These are phyloP conservation scores for Suillus clintonianus DNA, from an alignment of 768 basidiomycete species.

Conservation along the genomic window DNA sequence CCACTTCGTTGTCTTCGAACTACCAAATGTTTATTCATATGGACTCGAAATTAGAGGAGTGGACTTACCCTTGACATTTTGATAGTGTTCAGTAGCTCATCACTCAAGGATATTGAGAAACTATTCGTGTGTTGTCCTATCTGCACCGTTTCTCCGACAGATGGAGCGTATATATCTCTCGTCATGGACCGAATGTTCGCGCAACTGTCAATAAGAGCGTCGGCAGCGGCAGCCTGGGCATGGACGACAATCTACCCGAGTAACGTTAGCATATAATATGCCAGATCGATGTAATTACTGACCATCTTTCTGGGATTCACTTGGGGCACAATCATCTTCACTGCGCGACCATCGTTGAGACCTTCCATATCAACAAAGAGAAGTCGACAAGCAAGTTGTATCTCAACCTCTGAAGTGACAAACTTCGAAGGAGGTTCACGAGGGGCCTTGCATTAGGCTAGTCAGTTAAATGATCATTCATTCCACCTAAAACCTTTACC, in stretches of 20 bases:
- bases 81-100: conserved; percentile 76
- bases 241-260: conserved; percentile 81
- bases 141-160: conserved; percentile 72
- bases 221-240: conserved; percentile 65
- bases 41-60: not conserved
- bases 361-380: conserved; percentile 97
- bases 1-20: conserved; percentile 99
- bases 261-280: not conserved
- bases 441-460: conserved; percentile 57
- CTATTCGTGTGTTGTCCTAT: conserved; percentile 96
- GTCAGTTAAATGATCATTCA: conserved; percentile 8
- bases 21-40: conserved; percentile 30
- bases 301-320: conserved; percentile 97
- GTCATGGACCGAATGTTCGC: conserved; percentile 87
- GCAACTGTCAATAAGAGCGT: conserved; percentile 78
- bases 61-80: conserved; percentile 78
- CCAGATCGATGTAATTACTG: conserved; percentile 17
- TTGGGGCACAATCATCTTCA: conserved; percentile 95
- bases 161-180: conserved; percentile 85
- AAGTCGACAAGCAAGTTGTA: conserved; percentile 83
- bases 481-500: conserved; percentile 41
- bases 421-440: conserved; percentile 93
- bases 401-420: conserved; percentile 69
- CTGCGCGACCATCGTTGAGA: conserved; percentile 92
- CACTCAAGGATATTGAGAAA: conserved; percentile 92